Evolutionary conservation across 2,329 filamentous ascomycete genomes (phyloP), one percentile per base, ranked within the genome.

Genomic region (Epichloe coenophiala): DNA sequence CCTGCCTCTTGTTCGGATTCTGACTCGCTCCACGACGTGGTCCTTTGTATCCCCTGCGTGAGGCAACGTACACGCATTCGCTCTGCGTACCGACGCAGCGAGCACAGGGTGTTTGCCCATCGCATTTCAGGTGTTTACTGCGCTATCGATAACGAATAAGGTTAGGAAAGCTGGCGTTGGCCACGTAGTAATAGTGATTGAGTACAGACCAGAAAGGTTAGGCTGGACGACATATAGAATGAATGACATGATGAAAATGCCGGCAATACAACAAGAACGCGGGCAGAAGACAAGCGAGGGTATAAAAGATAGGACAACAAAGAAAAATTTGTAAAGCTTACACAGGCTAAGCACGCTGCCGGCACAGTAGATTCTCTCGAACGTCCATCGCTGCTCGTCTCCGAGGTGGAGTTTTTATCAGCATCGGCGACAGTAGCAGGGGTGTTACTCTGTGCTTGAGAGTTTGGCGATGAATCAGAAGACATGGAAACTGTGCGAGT

Each of bases 41-140:
- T 13, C 83, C 83, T 65, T 85, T 87, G 69, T 86, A 87, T 33
- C 86, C 86, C 54, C 86, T 78, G 42, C 85, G 80, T 39, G 84
- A 88, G 43, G 83, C 80, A 46, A 87, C 78, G 62, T 88, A 89
- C 60, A 81, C 68, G 64, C 86, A 91, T 45, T 82, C 73, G 17
- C 73, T 68, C 51, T 76, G 75, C 45, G 76, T 74, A 47, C 70
- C 66, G 21, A 68, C 68, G 65, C 86, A 90, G 49, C 86, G 80
- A 45, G 77, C 74, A 66, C 86, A 90, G 12, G 86, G 85, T 35
- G 68, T 81, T 38, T 71, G 67, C 31, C 84, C 84, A 64, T 89
- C 83, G 62, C 86, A 90, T 63, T 88, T 90, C 46, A 89, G 73
- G 64, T 90, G 86, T 61, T 86, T 80, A 55, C 62, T 68, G 48